These are phyloP conservation scores for Gynostemma pentaphyllum DNA, from an alignment of 306 rosid genomes.

Conservation along the genomic window DNA sequence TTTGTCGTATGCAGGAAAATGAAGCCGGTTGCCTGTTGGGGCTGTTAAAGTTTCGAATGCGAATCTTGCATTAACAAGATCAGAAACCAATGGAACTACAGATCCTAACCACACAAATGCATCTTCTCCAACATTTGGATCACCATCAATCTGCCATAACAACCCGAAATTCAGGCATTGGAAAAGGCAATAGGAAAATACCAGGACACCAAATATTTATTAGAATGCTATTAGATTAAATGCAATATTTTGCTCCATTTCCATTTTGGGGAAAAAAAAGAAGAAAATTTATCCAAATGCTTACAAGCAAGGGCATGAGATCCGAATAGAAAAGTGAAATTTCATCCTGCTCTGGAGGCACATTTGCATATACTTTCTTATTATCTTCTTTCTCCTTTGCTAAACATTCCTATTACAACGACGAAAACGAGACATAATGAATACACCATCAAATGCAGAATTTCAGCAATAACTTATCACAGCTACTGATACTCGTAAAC, in stretches of 20 bases:
- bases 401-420: slow-evolving; percentile 40
- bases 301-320: slow-evolving; percentile 86
- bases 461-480: not conserved
- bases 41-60: slow-evolving; percentile 77
- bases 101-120: slow-evolving; percentile 88
- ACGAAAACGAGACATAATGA: not conserved
- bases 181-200: not conserved
- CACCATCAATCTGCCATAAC: slow-evolving; percentile 40
- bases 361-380: slow-evolving; percentile 14
- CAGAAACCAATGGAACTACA: slow-evolving; percentile 50
- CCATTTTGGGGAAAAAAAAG: too few relatives aligned
- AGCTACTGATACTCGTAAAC: not conserved
- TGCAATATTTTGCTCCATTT: not conserved
- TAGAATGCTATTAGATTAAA: not conserved
- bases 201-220: not conserved
- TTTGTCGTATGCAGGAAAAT: slow-evolving; percentile 72
- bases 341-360: slow-evolving; percentile 47
- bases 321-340: slow-evolving; percentile 84
- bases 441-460: not conserved
- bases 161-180: not conserved
- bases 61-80: slow-evolving; percentile 69
- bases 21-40: slow-evolving; percentile 57
- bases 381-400: slow-evolving; percentile 72
- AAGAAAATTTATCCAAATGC: slow-evolving; percentile 9
- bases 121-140: slow-evolving; percentile 73